Percentiles rank a stretch among this genome's conserved stretches.
These are phyloP conservation scores for Orbilia brochopaga DNA, from an alignment of 2,329 filamentous ascomycete genomes.

Conservation along the genomic window DNA sequence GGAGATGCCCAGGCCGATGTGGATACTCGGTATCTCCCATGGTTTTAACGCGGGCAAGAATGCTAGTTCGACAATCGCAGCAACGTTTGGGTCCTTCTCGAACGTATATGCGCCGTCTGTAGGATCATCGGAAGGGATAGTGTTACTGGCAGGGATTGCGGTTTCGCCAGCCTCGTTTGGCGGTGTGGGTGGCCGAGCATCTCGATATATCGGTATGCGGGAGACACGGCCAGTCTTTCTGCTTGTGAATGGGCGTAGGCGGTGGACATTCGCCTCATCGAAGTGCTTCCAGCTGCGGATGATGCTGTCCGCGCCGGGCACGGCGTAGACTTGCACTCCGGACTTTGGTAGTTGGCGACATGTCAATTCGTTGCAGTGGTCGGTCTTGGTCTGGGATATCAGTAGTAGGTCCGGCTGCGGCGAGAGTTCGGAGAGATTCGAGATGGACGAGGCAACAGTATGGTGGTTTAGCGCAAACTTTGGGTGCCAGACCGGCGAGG, in stretches of 20 bases:
- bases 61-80: conserved; percentile 47
- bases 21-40: conserved; percentile 53
- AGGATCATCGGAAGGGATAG: conserved; percentile 59
- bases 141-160: conserved; percentile 29
- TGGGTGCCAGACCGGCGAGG: conserved; percentile 67
- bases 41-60: conserved; percentile 50
- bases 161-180: conserved; percentile 57
- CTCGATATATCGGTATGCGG: conserved; percentile 61
- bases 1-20: conserved; percentile 53
- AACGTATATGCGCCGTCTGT: conserved; percentile 57
- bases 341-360: conserved; percentile 66
- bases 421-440: conserved; percentile 63
- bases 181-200: conserved; percentile 57
- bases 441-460: conserved; percentile 65
- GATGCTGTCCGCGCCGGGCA: conserved; percentile 67
- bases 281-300: conserved; percentile 75
- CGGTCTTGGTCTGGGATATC: conserved; percentile 68
- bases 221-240: conserved; percentile 37
- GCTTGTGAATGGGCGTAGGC: conserved; percentile 36
- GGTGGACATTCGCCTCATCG: conserved; percentile 60
- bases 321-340: conserved; percentile 27
- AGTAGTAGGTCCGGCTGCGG: conserved; percentile 65
- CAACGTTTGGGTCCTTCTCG: conserved; percentile 55
- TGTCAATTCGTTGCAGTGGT: conserved; percentile 74
- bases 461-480: conserved; percentile 68